Evolutionary conservation across 2,329 filamentous ascomycete genomes (phyloP), one percentile per base, ranked within the genome.

Genomic region (Venturia asperata): DNA sequence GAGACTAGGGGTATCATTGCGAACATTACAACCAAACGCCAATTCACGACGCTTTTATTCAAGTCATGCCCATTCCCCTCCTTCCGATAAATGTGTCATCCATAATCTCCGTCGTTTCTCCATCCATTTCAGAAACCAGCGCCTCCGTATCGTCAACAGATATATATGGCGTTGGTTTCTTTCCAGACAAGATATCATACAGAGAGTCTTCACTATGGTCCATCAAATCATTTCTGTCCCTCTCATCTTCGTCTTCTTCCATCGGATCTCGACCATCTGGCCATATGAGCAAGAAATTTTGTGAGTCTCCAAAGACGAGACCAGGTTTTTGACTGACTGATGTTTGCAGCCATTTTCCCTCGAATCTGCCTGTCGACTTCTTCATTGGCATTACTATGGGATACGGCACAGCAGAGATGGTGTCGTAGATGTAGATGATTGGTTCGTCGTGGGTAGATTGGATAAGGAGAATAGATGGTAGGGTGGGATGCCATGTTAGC

Each of bases 121-220:
- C 56, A 15, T 39, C 21, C 19, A 58, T 10, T 13, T 65, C 55
- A 17, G 13, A 30, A 5, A 65, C 19, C 56, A 65, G 24, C 15
- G 45, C n/a, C 19, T 62, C 56, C 37, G 64, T 65, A 3, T 34
- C 24, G 15, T 62, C 64, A 21, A 63, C n/a, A 6, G 15, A 11
- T 61, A 27, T 62, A 3, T 27, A 41, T n/a, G 60, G 61, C 11
- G 24, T 56, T 17, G 52, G 52, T 45, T 64, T 80, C n/a, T 77
- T 70, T 0, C 80, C 80, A 1, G 78, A 79, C 15, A 82, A 69
- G 6, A 81, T 77, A 30, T 81, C 78, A 62, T 78, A 78, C 30
- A 82, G 68, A 52, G 77, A 80, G 67, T 82, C 80, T 37, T 81
- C 78, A 63, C 75, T 77, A 37, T 58, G 52, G 37, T 58, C 52